Evolutionary conservation across 164 flowering plant species (phyloP).

Genomic region (Chimonanthus salicifolius): DNA sequence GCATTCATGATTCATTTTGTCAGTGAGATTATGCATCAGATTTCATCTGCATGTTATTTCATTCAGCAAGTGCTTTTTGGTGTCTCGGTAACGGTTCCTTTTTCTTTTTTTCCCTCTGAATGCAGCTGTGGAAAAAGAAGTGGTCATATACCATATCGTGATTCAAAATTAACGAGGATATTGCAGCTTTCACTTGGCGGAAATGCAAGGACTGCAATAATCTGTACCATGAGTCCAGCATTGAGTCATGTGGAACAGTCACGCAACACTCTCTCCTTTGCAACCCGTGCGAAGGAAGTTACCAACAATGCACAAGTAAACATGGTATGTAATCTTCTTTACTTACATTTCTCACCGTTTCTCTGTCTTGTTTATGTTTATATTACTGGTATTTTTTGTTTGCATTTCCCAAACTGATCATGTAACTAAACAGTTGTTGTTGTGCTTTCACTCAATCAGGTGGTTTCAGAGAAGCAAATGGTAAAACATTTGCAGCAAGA

Average conservation of each 20-base stretch:
- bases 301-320: slow-evolving; percentile 96
- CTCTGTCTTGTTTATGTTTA: neutral
- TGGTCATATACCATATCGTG: slow-evolving; percentile 91
- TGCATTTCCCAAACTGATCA: neutral
- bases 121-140: slow-evolving; percentile 86
- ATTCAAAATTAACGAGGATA: slow-evolving; percentile 96
- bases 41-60: too few species aligned
- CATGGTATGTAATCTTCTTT: slow-evolving; percentile 49
- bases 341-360: neutral
- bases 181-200: slow-evolving; percentile 98
- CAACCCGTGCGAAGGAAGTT: slow-evolving; percentile 98
- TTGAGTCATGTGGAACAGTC: slow-evolving; percentile 88
- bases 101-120: neutral
- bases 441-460: slow-evolving; percentile 31
- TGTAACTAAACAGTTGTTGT: neutral
- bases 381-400: neutral
- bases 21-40: too few species aligned
- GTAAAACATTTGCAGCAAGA: slow-evolving; percentile 94
- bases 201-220: slow-evolving; percentile 97
- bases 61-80: neutral
- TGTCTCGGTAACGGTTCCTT: neutral
- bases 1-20: too few species aligned
- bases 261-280: slow-evolving; percentile 88
- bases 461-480: slow-evolving; percentile 86
- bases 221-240: slow-evolving; percentile 97